Base-by-base conservation (phyloP, 352 stramenopile genomes). In the Phytophthora syringae region DNA sequence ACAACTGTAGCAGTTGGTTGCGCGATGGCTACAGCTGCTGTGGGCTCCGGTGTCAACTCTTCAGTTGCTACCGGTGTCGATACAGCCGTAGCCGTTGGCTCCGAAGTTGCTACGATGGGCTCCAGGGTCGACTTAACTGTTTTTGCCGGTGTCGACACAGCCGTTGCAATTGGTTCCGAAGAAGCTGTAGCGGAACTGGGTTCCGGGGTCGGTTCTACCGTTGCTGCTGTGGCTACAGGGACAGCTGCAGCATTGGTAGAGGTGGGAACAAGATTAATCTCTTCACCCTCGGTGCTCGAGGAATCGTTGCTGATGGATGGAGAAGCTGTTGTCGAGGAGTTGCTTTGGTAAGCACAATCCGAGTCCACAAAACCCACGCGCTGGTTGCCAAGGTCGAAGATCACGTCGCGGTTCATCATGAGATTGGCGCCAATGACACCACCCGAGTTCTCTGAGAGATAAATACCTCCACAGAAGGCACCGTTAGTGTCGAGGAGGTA, bases 401-500 rank as follows among this genome's bases (percentile, higher is more conserved):
- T 88, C 24, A 95, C 80, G 39, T 95, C 86, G 24, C 84, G 82
- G 43, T 88, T 72, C 72, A 82, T 83, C 88, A 95, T 94, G 40
- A 95, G 77, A 67, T 91, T 91, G 40, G 88, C 85, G 7, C 88
- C 88, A 59, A 95, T 92, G 15, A 95, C 84, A 28, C 88, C 88
- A 4, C 86, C 86, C 24, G 72, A 79, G 28, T 80, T 68, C 54
- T 93, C 84, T 1, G 82, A 84, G 22, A 94, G 55, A 28, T 92
- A 89, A 51, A 95, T 80, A 42, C 70, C 77, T 7, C 76, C 74
- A 52, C 80, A 92, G 56, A 80, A 94, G 40, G 70, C 76, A 25
- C 75, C 70, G 43, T 81, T 70, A n/a, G 79, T 63, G 22, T 79
- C 32, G 11, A 88, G 42, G 11, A 94, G 45, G 50, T 94, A 95